Base-by-base conservation (phyloP, 495 filamentous ascomycete species). In the Neurospora sp. region DNA sequence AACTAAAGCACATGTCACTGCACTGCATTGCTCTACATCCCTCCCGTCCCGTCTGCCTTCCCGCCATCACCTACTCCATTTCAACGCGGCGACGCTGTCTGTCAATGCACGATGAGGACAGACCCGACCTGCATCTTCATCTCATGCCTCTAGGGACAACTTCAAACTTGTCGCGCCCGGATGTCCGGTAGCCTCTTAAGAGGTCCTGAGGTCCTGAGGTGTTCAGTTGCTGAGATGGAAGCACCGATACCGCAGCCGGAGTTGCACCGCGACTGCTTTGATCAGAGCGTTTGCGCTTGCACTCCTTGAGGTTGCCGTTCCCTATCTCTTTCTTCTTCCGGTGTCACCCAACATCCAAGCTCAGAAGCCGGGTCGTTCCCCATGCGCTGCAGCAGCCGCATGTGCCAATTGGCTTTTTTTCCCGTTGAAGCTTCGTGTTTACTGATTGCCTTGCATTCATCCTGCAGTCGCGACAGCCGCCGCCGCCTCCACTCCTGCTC, bases 371-470 rank as follows among this genome's bases (percentile, higher is more conserved):
- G 54, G 27, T 66, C 54, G 54, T 66, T 66, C 23, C 27, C 27
- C 12, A 66, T 62, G 54, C 54, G 54, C 54, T 62, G 54, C 54
- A 62, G 54, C 69, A 72, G 48, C 69, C 70, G 39, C 72, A 72
- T 70, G 62, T 74, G 74, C 38, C 75, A 59, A 77, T 79, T 81
- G 78, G 79, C 74, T 70, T 66, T 37, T 37, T 66, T 12, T 6
- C 27, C 27, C 54, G 14, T 66, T 66, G 27, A 66, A 66, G 54
- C 27, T 66, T 35, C 27, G 54, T 75, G 74, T 59, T 71, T 70
- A 74, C 78, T 80, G 73, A 77, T 79, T 77, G 74, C 75, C 69
- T 72, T 77, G 74, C 76, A 74, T 66, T 35, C 54, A 35, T 31
- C 70, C 74, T 41, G 48, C 72, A 66, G 70, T 71, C 54, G 38